phyloP scores from a whole-genome alignment of 257 asterid genomes.

The Sherardia arvensis region DNA sequence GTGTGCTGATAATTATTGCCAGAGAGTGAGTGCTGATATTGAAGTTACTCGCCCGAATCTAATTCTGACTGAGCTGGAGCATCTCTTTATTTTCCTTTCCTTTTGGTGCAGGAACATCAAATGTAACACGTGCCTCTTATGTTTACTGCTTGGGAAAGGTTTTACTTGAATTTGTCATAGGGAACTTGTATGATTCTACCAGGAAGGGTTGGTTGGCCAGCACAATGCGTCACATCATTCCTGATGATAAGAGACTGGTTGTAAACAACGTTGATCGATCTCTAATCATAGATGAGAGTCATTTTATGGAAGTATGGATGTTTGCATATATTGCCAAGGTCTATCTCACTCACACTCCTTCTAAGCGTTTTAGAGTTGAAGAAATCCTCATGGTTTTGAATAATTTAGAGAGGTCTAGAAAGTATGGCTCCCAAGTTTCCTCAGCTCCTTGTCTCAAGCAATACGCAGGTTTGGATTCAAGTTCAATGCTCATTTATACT shows the following conservation, averaged over 20 bases:
- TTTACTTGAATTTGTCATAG: constrained; percentile 3
- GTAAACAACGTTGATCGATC: neutral
- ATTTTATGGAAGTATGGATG: neutral
- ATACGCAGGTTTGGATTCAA: too few species aligned
- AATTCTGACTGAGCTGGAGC: neutral
- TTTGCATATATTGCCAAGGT: neutral
- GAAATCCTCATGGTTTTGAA: too few species aligned
- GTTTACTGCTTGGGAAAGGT: constrained; percentile 13
- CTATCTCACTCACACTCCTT: neutral
- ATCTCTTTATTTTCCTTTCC: too few species aligned
- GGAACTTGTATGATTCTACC: neutral
- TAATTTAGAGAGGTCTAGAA: too few species aligned
- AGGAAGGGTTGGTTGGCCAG: constrained; percentile 17
- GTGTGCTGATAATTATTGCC: too few species aligned
- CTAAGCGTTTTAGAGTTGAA: constrained; percentile 42
- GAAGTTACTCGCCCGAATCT: too few species aligned
- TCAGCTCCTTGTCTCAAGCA: too few species aligned
- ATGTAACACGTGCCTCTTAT: constrained; percentile 3
- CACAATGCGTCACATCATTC: constrained; percentile 24
- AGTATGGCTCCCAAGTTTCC: too few species aligned
- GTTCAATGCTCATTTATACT: too few species aligned
- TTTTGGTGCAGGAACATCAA: constrained; percentile 6
- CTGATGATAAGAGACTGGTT: constrained; percentile 4
- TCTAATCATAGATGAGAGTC: neutral
- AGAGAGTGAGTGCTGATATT: too few species aligned